Evolutionary conservation across 2,329 filamentous ascomycete genomes (phyloP).

Genomic region (Hypoxylon sp.): DNA sequence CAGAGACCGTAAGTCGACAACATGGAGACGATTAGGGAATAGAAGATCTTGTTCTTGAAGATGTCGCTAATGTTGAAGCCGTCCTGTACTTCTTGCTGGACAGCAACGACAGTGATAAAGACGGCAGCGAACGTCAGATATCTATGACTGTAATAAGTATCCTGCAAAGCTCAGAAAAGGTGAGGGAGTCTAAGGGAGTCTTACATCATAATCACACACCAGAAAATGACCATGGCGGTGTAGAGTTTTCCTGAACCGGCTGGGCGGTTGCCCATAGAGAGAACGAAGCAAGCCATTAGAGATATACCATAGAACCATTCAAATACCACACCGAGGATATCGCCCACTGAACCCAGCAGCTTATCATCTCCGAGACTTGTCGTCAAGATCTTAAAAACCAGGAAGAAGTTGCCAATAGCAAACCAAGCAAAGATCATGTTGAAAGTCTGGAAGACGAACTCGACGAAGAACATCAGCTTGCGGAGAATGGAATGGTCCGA

Average conservation of each 20-base stretch:
- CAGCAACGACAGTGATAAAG: constrained; percentile 89
- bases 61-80: constrained; percentile 75
- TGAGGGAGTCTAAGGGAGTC: constrained; percentile 46
- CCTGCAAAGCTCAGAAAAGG: background rate
- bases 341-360: constrained; percentile 79
- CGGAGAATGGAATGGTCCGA: constrained; percentile 87
- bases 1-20: constrained; percentile 93
- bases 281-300: constrained; percentile 91
- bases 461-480: constrained; percentile 88
- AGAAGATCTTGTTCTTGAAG: constrained; percentile 88
- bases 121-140: constrained; percentile 95
- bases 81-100: constrained; percentile 73
- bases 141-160: constrained; percentile 51
- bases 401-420: constrained; percentile 97
- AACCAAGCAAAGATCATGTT: constrained; percentile 99
- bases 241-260: constrained; percentile 94
- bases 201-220: constrained; percentile 92
- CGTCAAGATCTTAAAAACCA: constrained; percentile 97
- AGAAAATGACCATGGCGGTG: constrained; percentile 98
- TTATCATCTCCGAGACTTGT: constrained; percentile 75
- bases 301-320: constrained; percentile 96
- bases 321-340: constrained; percentile 86
- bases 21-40: constrained; percentile 91
- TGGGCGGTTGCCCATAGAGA: constrained; percentile 92
- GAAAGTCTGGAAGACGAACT: constrained; percentile 92